Base-by-base conservation (phyloP, 2,329 filamentous ascomycete species). In the Colletotrichum orchidophilum region DNA sequence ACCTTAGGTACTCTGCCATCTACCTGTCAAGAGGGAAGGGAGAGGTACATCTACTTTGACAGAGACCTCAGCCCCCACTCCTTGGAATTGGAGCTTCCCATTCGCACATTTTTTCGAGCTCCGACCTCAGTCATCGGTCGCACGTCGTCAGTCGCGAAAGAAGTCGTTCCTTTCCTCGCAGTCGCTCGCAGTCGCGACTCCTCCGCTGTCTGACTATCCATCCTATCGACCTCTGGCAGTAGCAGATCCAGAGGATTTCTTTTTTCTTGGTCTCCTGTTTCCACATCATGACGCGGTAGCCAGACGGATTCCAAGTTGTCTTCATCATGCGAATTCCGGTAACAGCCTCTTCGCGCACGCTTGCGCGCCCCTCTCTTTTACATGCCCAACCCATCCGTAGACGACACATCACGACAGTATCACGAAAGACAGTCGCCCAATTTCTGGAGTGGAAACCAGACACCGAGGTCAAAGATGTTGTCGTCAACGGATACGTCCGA, bases 401-500 rank as follows among this genome's bases (percentile, higher is more conserved):
- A 49, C 78, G 81, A 62, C 42, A 53, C 26, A 82, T 83, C 73
- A 82, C 82, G 77, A 76, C 74, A 77, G 74, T 54, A 75, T 80
- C 69, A 81, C 86, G 71, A 81, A 74, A 76, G 63, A 85, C 87
- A 1, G 78, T 91, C 52, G 87, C 89, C n/a, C 83, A 85, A 63
- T 82, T 93, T 12, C 85, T 92, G 62, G 84, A 85, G 35, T 87
- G 84, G 81, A 83, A 82, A 50, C 86, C 88, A 2, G 75, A 80
- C 21, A 79, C 82, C 39, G 77, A 82, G 55, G 81, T 84, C 50
- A 75, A 81, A n/a, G 80, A 86, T 75, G 85, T 92, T 58, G 86
- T 87, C 68, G 85, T 97, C 75, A 88, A 93, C 79, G 96, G 95
- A 72, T 96, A 93, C 83, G 87, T 98, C 66, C 90, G 94, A 73